Conservation (phyloP, 2,329 filamentous ascomycete species). For the Cercospora sp. region DNA sequence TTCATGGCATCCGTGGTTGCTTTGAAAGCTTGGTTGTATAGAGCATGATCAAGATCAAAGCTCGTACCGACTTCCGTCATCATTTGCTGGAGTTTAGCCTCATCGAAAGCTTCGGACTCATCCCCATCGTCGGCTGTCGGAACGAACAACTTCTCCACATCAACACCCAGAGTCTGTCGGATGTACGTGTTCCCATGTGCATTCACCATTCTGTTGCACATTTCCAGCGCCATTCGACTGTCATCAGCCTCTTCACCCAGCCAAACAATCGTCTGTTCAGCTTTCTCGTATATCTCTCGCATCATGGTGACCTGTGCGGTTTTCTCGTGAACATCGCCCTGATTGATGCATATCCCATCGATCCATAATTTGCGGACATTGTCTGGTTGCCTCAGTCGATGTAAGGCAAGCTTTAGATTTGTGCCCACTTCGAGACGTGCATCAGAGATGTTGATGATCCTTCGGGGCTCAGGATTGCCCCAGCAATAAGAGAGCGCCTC, state of each 20-base stretch:
- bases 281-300: constrained; percentile 14
- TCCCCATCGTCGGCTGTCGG: not conserved
- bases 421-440: constrained; percentile 4
- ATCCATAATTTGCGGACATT: constrained; percentile 9
- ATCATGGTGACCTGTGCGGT: constrained; percentile 16
- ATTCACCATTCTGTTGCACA: constrained; percentile 3
- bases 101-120: not conserved
- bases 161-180: constrained; percentile 1
- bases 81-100: constrained; percentile 1
- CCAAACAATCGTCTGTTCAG: constrained; percentile 13
- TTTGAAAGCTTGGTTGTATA: not conserved
- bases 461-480: constrained; percentile 6
- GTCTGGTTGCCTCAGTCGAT: not conserved
- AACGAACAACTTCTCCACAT: constrained; percentile 1
- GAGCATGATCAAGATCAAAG: constrained; percentile 10
- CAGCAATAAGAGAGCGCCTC: constrained; percentile 16
- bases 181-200: constrained; percentile 9
- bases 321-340: constrained; percentile 14
- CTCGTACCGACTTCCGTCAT: not conserved
- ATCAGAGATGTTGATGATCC: constrained; percentile 5
- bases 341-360: constrained; percentile 24
- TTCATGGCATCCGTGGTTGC: not conserved
- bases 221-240: not conserved
- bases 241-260: constrained; percentile 8
- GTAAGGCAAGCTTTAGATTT: constrained; percentile 11